These are phyloP conservation scores for Aspergillus nomiae DNA, from an alignment of 2,329 filamentous ascomycete genomes.

Conservation along the genomic window DNA sequence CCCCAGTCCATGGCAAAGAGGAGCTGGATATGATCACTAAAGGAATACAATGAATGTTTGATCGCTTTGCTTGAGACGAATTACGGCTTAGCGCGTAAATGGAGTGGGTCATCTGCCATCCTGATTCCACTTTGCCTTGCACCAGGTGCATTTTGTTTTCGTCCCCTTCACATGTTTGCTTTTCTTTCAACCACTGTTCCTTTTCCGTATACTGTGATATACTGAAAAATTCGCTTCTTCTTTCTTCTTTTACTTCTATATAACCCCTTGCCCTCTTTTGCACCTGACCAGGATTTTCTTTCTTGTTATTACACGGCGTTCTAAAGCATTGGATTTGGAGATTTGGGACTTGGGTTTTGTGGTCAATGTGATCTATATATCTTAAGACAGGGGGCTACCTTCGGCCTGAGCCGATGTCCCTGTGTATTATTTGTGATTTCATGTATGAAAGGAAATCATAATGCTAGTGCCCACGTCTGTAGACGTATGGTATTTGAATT, in stretches of 20 bases:
- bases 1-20: slow-evolving; percentile 65
- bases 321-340: slow-evolving; percentile 36
- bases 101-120: slow-evolving; percentile 28
- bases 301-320: slow-evolving; percentile 33
- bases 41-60: slow-evolving; percentile 25
- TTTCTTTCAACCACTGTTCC: slow-evolving; percentile 13
- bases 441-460: slow-evolving; percentile 22
- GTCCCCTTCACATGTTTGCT: slow-evolving; percentile 13
- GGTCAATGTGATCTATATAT: slow-evolving; percentile 22
- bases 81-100: slow-evolving; percentile 38
- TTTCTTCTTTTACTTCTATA: slow-evolving; percentile 10
- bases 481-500: slow-evolving; percentile 10
- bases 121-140: slow-evolving; percentile 20
- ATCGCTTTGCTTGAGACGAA: slow-evolving; percentile 38
- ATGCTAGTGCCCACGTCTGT: slow-evolving; percentile 19
- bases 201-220: slow-evolving; percentile 26
- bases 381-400: slow-evolving; percentile 15
- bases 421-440: slow-evolving; percentile 19
- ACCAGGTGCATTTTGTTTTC: slow-evolving; percentile 10
- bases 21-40: slow-evolving; percentile 65
- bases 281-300: slow-evolving; percentile 19
- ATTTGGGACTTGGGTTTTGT: slow-evolving; percentile 32
- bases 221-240: slow-evolving; percentile 20
- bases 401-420: slow-evolving; percentile 17
- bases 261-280: slow-evolving; percentile 15